Conservation (phyloP, 2,329 filamentous ascomycete genomes). For the Microdochium paspali region DNA sequence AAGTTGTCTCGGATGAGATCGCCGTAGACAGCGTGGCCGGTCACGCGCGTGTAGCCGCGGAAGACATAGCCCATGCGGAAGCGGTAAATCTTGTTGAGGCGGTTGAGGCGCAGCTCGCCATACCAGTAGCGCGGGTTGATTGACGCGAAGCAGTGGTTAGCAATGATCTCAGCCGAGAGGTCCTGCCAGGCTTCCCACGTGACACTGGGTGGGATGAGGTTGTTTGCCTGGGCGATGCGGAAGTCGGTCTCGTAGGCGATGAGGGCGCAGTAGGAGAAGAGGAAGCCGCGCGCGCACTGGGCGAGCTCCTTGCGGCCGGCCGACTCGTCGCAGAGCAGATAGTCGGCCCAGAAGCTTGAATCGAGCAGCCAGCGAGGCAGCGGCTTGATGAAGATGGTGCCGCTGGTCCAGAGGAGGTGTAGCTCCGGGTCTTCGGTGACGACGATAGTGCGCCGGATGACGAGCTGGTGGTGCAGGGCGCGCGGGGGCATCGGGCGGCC, state of each 20-base stretch:
- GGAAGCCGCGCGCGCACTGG: conserved; percentile 23
- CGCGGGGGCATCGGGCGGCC: conserved; percentile 26
- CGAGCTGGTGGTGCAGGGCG: conserved; percentile 24
- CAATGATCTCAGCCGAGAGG: conserved; percentile 13
- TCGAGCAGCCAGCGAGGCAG: conserved; percentile 28
- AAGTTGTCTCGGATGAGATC: conserved; percentile 30
- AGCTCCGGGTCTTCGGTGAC: conserved; percentile 27
- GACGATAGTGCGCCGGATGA: conserved; percentile 21
- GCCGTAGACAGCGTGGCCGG: conserved; percentile 19
- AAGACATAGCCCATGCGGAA: conserved; percentile 15
- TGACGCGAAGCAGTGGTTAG: conserved; percentile 15
- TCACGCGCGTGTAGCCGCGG: conserved; percentile 17
- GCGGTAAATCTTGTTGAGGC: conserved; percentile 31
- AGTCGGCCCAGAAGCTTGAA: conserved; percentile 22
- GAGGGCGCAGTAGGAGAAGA: conserved; percentile 27
- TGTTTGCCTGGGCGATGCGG: conserved; percentile 20
- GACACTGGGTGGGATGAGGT: conserved; percentile 21
- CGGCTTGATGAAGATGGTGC: conserved; percentile 28
- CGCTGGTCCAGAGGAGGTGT: conserved; percentile 28
- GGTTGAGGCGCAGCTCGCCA: conserved; percentile 27
- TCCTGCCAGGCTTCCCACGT: conserved; percentile 27
- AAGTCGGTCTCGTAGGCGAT: conserved; percentile 28
- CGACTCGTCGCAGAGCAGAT: conserved; percentile 8
- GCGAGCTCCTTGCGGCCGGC: conserved; percentile 12
- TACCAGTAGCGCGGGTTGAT: conserved; percentile 27